Evolutionary conservation across 2,329 filamentous ascomycete species (phyloP), one percentile per base, ranked within the genome.

Genomic region (Colletotrichum tropicale): DNA sequence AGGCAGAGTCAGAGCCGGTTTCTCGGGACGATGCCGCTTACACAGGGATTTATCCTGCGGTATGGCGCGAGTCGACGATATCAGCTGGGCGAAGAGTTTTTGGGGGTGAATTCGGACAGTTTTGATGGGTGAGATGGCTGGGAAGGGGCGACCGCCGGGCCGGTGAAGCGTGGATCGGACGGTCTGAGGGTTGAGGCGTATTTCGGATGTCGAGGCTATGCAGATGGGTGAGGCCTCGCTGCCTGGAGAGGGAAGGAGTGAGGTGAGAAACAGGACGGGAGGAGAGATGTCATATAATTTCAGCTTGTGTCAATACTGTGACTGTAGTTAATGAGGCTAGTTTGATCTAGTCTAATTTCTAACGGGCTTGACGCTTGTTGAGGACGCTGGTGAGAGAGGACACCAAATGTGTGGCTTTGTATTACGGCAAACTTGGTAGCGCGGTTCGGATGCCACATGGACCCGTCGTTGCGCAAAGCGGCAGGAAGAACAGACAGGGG

Each of bases 121-220:
- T 64, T 18, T 43, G 61, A 24, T 26, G 34, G 61, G 32, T 26
- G 61, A 43, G n/a, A 36, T 36, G 58, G 30, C 58, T 21, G 28
- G 30, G 18, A 62, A 36, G 6, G 28, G 16, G 69, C 18, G 55
- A 72, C 64, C 30, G 32, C 34, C 24, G 34, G 34, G 16, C 34
- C 34, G 61, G 32, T 43, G 36, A 65, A n/a, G 30, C 21, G 70
- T 38, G 67, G 64, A 64, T 58, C 38, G 26, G 69, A 72, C 56
- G 73, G 69, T 75, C 69, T 62, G 72, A 67, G 73, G 48, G 73
- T 67, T 68, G 21, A 60, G 52, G 30, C 34, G 24, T 24, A 21
- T 4, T 43, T 18, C 28, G 43, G 43, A 52, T 52, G 43, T 52
- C 43, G n/a, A 52, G 43, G 43, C 43, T 52, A 52, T 52, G n/a